Conservation (phyloP, 164 flowering plant species). For the Piper betle region DNA sequence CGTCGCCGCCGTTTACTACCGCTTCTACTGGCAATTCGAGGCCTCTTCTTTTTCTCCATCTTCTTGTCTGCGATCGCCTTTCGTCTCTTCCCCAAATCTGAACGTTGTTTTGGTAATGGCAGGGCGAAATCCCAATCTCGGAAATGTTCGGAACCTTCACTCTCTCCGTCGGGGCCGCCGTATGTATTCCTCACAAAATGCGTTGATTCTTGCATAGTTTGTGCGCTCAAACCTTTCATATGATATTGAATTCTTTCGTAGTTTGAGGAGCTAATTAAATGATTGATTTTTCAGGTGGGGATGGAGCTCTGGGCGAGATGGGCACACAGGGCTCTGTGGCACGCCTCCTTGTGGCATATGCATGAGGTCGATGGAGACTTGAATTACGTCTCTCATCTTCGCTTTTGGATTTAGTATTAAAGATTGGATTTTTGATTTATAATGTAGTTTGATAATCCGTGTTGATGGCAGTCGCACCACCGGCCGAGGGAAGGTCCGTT, state of each 20-base stretch:
- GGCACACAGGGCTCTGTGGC: constrained; percentile 94
- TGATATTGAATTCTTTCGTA: no score
- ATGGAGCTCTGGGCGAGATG: constrained; percentile 99
- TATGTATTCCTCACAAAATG: constrained; percentile 20
- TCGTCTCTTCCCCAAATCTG: neutral
- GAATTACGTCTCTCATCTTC: neutral
- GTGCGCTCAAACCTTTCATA: neutral
- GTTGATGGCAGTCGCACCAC: constrained; percentile 61
- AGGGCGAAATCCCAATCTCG: constrained; percentile 52
- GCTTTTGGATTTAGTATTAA: no score
- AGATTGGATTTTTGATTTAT: no score
- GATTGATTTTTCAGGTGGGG: constrained; percentile 44
- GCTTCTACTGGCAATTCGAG: constrained; percentile 91
- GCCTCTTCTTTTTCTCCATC: constrained; percentile 14
- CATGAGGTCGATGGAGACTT: constrained; percentile 42
- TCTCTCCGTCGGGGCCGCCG: constrained; percentile 88
- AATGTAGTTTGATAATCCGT: neutral
- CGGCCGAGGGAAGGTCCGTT: constrained; percentile 81
- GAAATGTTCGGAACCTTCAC: constrained; percentile 89
- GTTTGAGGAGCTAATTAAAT: no score
- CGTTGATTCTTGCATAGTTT: neutral
- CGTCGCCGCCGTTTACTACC: constrained; percentile 62
- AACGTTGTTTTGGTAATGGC: constrained; percentile 21
- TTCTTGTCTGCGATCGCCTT: neutral
- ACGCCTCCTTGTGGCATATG: constrained; percentile 92